These are phyloP conservation scores for Polyporus tsugae DNA, from an alignment of 1,284 basidiomycete genomes.

Conservation along the genomic window DNA sequence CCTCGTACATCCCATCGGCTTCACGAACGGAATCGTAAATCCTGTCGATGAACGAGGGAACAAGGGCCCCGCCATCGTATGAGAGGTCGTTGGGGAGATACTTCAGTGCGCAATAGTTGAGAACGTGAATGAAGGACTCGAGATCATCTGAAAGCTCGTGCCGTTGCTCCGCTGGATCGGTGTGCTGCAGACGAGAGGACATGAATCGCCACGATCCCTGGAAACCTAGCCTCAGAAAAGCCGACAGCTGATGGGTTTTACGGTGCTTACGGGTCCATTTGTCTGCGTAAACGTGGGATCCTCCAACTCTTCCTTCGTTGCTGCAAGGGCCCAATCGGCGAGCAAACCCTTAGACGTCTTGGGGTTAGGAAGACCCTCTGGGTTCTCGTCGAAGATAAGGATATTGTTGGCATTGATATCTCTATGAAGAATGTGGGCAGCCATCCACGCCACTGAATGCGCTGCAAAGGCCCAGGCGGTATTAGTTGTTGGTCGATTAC, in stretches of 20 bases:
- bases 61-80: too few relatives aligned
- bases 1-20: not conserved
- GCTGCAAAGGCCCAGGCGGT: not conserved
- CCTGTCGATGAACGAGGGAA: too few relatives aligned
- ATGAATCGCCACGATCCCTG: slow-evolving; percentile 25
- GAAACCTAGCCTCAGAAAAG: not conserved
- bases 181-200: slow-evolving; percentile 7
- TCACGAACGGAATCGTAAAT: not conserved
- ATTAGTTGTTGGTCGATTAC: not conserved
- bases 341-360: not conserved
- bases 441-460: slow-evolving; percentile 13
- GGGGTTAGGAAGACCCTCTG: not conserved
- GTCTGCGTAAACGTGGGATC: not conserved
- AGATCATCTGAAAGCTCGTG: slow-evolving; percentile 22
- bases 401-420: slow-evolving; percentile 23
- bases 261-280: not conserved
- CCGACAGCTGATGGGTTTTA: not conserved
- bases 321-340: slow-evolving; percentile 24
- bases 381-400: slow-evolving; percentile 2
- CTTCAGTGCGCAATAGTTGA: slow-evolving; percentile 9
- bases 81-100: slow-evolving; percentile 9
- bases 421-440: slow-evolving; percentile 16
- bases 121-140: slow-evolving; percentile 17
- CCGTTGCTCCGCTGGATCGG: not conserved
- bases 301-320: not conserved